A percentile compares a stretch with the other conserved stretches of the same genome.
Evolutionary conservation across 1,139 yeast genomes (phyloP).

Genomic region (Pichia sp.): DNA sequence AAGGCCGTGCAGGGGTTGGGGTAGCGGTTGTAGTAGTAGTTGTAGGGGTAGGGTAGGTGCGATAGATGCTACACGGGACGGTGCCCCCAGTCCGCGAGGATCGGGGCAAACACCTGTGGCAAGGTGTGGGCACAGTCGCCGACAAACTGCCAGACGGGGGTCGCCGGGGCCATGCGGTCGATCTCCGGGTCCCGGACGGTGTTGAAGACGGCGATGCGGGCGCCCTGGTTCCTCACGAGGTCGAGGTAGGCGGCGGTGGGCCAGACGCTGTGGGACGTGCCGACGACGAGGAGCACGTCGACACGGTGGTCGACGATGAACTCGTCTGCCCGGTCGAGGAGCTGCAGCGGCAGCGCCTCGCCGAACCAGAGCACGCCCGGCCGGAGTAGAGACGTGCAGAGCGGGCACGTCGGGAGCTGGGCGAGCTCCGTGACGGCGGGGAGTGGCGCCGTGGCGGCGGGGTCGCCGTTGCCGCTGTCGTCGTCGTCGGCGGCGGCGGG

Average conservation of each 20-base stretch:
- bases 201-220: constrained; percentile 79
- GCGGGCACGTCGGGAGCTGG: constrained; percentile 75
- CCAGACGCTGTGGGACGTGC: constrained; percentile 82
- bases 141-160: constrained; percentile 59
- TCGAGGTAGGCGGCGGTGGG: constrained; percentile 92
- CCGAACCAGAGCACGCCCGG: constrained; percentile 97
- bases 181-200: constrained; percentile 50
- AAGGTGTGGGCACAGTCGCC: constrained; percentile 78
- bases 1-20: too few species aligned
- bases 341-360: constrained; percentile 65
- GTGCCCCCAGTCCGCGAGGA: constrained; percentile 21
- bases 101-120: constrained; percentile 62
- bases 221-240: constrained; percentile 65
- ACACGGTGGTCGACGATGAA: constrained; percentile 57
- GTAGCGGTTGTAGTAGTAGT: too few species aligned
- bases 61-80: too few species aligned
- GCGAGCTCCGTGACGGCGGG: constrained; percentile 40
- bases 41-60: too few species aligned
- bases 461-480: too few species aligned
- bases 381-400: constrained; percentile 60
- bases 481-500: too few species aligned
- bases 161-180: constrained; percentile 23
- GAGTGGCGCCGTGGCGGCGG: constrained; percentile 9
- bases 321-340: constrained; percentile 63
- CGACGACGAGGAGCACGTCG: constrained; percentile 75